A percentile compares a stretch with the other conserved stretches of the same genome.
phyloP scores from a whole-genome alignment of 78 protist species.

The Anaeramoeba ignava region DNA sequence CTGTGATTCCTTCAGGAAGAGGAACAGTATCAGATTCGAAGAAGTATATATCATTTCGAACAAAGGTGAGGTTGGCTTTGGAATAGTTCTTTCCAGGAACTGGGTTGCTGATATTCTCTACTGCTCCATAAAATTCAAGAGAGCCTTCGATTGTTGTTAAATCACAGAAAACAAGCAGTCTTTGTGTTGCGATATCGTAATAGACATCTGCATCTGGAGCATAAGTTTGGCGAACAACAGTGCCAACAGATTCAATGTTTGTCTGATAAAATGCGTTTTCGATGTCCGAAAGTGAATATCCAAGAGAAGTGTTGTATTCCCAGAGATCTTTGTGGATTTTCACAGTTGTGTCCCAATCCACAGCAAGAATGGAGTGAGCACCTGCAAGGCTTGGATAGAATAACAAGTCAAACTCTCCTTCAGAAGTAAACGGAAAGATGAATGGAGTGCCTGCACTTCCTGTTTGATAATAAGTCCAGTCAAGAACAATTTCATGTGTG shows the following conservation, averaged over 20 bases:
- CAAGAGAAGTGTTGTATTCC: neutral
- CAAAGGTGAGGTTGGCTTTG: neutral
- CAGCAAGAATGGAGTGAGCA: neutral
- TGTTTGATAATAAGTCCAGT: neutral
- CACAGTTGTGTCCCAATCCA: constrained; percentile 7
- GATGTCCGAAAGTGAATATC: neutral
- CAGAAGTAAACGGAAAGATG: neutral
- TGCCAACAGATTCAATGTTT: neutral
- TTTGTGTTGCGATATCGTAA: neutral
- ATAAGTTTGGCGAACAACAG: neutral
- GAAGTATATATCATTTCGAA: neutral
- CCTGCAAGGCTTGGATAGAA: neutral
- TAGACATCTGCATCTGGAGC: neutral
- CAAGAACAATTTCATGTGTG: neutral
- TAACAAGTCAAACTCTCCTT: neutral
- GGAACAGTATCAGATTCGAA: neutral
- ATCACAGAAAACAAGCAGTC: neutral
- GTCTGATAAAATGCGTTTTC: neutral
- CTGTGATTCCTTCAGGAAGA: neutral
- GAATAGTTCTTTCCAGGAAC: neutral
- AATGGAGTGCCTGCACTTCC: neutral
- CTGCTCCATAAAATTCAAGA: neutral
- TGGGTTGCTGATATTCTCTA: neutral
- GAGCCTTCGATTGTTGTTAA: neutral
- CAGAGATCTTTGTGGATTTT: neutral